These are phyloP conservation scores for Patellifolia procumbens DNA, from an alignment of 179 eudicot genomes.

Conservation along the genomic window DNA sequence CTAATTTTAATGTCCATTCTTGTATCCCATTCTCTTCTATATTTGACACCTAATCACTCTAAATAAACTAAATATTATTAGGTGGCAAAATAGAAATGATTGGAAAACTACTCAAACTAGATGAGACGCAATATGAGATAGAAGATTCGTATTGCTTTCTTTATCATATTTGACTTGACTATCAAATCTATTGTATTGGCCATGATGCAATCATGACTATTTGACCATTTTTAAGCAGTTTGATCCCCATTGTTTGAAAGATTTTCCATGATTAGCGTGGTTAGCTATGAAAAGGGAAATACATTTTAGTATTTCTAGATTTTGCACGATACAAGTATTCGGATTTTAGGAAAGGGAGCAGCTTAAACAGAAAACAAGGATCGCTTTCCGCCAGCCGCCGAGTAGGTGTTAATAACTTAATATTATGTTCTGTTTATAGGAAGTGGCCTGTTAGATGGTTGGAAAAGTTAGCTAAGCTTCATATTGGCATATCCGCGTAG, in stretches of 20 bases:
- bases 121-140: too few species aligned
- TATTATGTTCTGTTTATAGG: not conserved
- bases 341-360: not conserved
- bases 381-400: not conserved
- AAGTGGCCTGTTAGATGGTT: not conserved
- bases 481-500: not conserved
- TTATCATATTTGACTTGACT: not conserved
- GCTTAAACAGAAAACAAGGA: not conserved
- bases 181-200: too few species aligned
- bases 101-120: too few species aligned
- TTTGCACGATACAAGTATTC: not conserved
- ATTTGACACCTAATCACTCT: too few species aligned
- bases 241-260: not conserved
- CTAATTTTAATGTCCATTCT: too few species aligned
- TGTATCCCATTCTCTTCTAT: too few species aligned
- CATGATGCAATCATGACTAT: not conserved
- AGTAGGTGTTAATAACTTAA: not conserved
- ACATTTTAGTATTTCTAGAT: not conserved
- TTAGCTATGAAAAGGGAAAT: not conserved
- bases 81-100: too few species aligned
- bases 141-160: too few species aligned
- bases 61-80: too few species aligned
- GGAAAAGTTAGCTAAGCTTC: not conserved
- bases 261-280: too few species aligned
- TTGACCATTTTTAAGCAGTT: not conserved